Evolutionary conservation across 2,329 filamentous ascomycete genomes (phyloP).

Genomic region (Ophiostoma montium): DNA sequence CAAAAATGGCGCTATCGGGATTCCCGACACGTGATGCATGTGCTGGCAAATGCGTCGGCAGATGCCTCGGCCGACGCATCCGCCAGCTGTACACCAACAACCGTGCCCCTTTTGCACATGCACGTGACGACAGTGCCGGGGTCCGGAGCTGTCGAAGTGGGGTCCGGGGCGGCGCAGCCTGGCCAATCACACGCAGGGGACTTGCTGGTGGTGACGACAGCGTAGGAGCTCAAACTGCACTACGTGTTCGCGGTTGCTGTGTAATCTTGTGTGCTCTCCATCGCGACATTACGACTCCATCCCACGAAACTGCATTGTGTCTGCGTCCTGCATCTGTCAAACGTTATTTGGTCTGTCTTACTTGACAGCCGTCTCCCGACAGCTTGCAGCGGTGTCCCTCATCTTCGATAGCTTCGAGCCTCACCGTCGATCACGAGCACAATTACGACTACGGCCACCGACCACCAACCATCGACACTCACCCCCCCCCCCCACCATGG

Average conservation of each 20-base stretch:
- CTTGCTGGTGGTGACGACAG: slow-evolving; percentile 4
- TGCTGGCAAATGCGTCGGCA: too few species aligned
- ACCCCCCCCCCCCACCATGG: slow-evolving; percentile 17
- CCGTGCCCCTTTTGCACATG: not conserved
- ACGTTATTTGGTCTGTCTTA: too few species aligned
- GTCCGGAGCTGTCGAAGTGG: not conserved
- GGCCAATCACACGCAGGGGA: not conserved
- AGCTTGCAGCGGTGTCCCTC: too few species aligned
- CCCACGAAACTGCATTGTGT: not conserved
- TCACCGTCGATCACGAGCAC: not conserved
- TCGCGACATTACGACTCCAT: not conserved
- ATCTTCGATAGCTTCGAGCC: too few species aligned
- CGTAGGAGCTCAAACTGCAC: not conserved
- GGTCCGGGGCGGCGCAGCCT: too few species aligned
- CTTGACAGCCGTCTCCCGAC: too few species aligned
- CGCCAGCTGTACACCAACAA: too few species aligned
- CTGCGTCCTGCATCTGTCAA: too few species aligned
- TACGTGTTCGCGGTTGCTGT: slow-evolving; percentile 4
- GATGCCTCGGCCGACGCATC: too few species aligned
- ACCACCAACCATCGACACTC: not conserved
- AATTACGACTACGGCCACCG: too few species aligned
- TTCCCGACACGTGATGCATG: too few species aligned
- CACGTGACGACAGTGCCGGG: not conserved
- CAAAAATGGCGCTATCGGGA: too few species aligned
- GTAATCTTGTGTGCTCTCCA: not conserved